These are phyloP conservation scores for Eucalyptus sp. DNA, from an alignment of 345 rosid genomes.

Conservation along the genomic window DNA sequence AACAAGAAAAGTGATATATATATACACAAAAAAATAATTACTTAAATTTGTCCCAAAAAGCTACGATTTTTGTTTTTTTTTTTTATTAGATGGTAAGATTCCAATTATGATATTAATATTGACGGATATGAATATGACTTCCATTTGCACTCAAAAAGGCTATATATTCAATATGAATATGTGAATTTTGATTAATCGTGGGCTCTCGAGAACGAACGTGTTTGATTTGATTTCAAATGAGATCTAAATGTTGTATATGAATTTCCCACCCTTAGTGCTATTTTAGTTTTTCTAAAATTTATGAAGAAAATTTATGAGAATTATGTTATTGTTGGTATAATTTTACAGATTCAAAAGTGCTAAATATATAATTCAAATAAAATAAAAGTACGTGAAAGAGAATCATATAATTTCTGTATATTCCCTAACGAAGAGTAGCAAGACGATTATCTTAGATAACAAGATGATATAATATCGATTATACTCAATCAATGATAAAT, in stretches of 20 bases:
- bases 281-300: no score
- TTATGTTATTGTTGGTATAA: not conserved
- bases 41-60: not conserved
- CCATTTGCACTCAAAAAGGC: not conserved
- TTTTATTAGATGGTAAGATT: not conserved
- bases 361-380: no score
- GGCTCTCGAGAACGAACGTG: accelerated
- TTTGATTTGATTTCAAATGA: not conserved
- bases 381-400: not conserved
- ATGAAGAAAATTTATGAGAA: not conserved
- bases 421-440: not conserved
- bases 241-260: not conserved
- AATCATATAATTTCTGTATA: not conserved
- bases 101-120: not conserved
- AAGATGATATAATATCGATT: not conserved
- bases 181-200: not conserved
- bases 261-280: not conserved
- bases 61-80: no score
- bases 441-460: not conserved
- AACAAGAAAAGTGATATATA: not conserved
- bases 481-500: not conserved
- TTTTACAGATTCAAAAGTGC: not conserved
- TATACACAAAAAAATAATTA: no score
- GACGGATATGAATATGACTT: not conserved
- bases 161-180: not conserved